phyloP scores from a whole-genome alignment of 306 rosid species.

The Prinsepia uniflora region DNA sequence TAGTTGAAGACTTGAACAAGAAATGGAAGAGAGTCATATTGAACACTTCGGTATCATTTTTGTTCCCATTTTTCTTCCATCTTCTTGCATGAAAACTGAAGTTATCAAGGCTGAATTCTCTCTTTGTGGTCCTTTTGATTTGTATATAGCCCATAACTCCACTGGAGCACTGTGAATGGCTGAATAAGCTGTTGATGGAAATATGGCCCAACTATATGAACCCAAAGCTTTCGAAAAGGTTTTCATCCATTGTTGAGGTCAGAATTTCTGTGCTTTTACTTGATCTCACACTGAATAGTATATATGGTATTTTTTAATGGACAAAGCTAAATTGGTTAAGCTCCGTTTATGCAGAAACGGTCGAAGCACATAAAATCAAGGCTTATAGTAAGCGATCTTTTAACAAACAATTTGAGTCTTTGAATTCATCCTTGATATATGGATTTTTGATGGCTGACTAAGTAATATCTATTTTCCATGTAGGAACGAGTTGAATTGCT shows the following conservation, averaged over 20 bases:
- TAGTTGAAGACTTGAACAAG: slow-evolving; percentile 80
- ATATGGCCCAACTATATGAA: slow-evolving; percentile 62
- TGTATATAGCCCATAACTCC: slow-evolving; percentile 68
- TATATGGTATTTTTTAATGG: background rate
- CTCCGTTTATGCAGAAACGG: slow-evolving; percentile 55
- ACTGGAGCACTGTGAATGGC: slow-evolving; percentile 94
- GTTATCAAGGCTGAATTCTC: slow-evolving; percentile 23
- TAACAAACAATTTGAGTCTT: slow-evolving; percentile 4
- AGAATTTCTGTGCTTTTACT: background rate
- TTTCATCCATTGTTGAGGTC: slow-evolving; percentile 79
- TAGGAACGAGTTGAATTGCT: slow-evolving; percentile 82
- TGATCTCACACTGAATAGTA: too few species aligned
- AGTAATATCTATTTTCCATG: slow-evolving; percentile 29
- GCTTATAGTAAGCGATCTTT: slow-evolving; percentile 58
- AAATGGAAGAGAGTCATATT: slow-evolving; percentile 73
- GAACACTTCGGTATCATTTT: slow-evolving; percentile 54
- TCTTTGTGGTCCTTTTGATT: slow-evolving; percentile 8
- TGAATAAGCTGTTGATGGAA: slow-evolving; percentile 74
- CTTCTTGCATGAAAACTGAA: background rate
- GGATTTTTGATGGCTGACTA: slow-evolving; percentile 7
- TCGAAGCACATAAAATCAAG: slow-evolving; percentile 73
- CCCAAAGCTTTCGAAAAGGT: slow-evolving; percentile 66
- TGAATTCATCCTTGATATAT: slow-evolving; percentile 24
- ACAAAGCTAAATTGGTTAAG: slow-evolving; percentile 19
- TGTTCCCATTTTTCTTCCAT: slow-evolving; percentile 5